Evolutionary conservation across 108 stramenopile species (phyloP), one percentile per base, ranked within the genome.

Genomic region (Nitzschia sp.): DNA sequence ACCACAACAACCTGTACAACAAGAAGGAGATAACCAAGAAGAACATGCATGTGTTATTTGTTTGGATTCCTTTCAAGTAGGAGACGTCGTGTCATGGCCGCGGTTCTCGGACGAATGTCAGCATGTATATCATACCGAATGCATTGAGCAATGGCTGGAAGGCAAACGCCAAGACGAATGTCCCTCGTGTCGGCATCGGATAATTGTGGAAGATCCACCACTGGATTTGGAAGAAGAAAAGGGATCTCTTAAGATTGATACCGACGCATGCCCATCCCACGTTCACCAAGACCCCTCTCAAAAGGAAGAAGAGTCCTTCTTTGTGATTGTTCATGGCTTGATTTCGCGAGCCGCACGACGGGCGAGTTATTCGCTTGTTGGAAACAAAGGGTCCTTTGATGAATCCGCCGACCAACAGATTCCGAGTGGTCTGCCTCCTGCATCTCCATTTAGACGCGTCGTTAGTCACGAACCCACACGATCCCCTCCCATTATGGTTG

Each of bases 61-160:
- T 79, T 31, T 79, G 21, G 78, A 79, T 34, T 34, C 54, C 6
- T 79, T 79, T 45, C 32, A 61, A 36, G 56, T 69, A 15, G 78
- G 71, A 21, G 78, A 79, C 32, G 15, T 63, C 13, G 71, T 79
- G 26, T 56, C 71, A 2, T 79, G 71, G 71, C 32, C 70, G 5
- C 59, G 47, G 19, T 34, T 27, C 49, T 23, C 26, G 33, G 24
- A 47, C 8, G 31, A 19, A 19, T 79, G 78, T 38, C 46, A 31
- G 21, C 78, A 79, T 57, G 78, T 73, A 23, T 79, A 66, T 66
- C 78, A 79, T 36, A 21, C 56, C n/a, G 72, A 72, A 28, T 79
- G 78, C 48, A 59, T 79, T 23, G 18, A 47, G 13, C 71, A 49
- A 21, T 79, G 78, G 78, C 48, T 79, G 33, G 54, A 66, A 28